Conservation (phyloP, 2,329 filamentous ascomycete species). For the Pseudogymnoascus sp. region DNA sequence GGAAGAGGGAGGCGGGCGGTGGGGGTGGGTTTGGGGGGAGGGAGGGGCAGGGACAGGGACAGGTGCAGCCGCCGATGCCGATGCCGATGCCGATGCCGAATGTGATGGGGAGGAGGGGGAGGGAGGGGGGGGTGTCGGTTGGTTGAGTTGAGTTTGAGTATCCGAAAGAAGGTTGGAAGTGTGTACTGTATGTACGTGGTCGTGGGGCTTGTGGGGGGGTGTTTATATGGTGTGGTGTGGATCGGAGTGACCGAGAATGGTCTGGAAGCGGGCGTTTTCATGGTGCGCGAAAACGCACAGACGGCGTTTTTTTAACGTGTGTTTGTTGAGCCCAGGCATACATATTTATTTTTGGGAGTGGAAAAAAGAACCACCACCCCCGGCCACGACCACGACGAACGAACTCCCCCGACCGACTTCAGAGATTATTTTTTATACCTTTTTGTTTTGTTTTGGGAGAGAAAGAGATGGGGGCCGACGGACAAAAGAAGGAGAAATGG, state of each 20-base stretch:
- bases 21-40: not conserved
- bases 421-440: not conserved
- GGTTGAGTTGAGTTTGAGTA: not conserved
- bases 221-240: not conserved
- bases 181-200: not conserved
- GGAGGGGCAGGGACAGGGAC: not conserved
- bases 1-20: not conserved
- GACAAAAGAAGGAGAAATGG: not conserved
- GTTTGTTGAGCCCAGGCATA: not conserved
- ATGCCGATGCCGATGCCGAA: not conserved
- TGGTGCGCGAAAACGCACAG: not conserved
- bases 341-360: not conserved
- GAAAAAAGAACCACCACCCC: not conserved
- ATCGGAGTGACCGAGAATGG: not conserved
- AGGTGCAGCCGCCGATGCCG: too few relatives aligned
- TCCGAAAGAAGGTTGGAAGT: not conserved
- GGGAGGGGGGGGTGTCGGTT: not conserved
- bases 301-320: not conserved
- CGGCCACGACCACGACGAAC: not conserved
- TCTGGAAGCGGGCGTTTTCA: not conserved
- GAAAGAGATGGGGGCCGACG: not conserved
- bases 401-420: not conserved
- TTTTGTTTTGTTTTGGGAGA: not conserved
- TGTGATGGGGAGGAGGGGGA: slow-evolving; percentile 3
- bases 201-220: not conserved